phyloP scores from a whole-genome alignment of 2,329 filamentous ascomycete genomes.

The Xylariaceae sp. region DNA sequence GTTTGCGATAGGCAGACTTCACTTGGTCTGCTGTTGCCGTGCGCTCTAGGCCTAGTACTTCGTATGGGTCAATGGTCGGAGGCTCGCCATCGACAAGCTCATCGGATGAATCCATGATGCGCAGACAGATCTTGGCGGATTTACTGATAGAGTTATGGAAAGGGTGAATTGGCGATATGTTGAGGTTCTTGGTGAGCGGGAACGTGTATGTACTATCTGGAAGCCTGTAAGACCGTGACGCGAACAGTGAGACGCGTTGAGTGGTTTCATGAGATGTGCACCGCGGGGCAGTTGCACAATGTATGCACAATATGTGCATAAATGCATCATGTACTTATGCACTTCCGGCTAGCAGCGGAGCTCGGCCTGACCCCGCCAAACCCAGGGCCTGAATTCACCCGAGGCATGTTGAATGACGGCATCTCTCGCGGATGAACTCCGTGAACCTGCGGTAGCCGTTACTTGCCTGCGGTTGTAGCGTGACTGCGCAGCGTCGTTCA shows the following conservation, averaged over 20 bases:
- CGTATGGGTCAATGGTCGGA: conserved; percentile 71
- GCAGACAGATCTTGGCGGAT: neutral
- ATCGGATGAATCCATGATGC: conserved; percentile 45
- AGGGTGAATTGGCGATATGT: neutral
- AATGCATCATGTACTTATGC: too few species aligned
- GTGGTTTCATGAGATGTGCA: too few species aligned
- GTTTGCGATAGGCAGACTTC: conserved; percentile 87
- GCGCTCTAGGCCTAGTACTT: conserved; percentile 67
- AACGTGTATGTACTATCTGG: neutral
- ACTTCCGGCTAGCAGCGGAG: too few species aligned
- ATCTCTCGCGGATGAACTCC: too few species aligned
- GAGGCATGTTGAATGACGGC: too few species aligned
- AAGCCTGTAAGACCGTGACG: neutral
- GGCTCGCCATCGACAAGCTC: conserved; percentile 54
- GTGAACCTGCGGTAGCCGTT: too few species aligned
- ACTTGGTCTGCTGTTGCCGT: conserved; percentile 73
- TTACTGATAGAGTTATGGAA: neutral
- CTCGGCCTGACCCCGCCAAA: too few species aligned
- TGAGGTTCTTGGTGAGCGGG: neutral
- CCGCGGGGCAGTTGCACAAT: too few species aligned
- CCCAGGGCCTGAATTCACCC: too few species aligned
- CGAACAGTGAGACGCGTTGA: neutral
- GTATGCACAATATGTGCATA: too few species aligned
- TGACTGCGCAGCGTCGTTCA: too few species aligned
- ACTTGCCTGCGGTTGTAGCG: too few species aligned